Base-by-base conservation (phyloP, 805 yeast species). In the Saccharomycopsis fibuligera region DNA sequence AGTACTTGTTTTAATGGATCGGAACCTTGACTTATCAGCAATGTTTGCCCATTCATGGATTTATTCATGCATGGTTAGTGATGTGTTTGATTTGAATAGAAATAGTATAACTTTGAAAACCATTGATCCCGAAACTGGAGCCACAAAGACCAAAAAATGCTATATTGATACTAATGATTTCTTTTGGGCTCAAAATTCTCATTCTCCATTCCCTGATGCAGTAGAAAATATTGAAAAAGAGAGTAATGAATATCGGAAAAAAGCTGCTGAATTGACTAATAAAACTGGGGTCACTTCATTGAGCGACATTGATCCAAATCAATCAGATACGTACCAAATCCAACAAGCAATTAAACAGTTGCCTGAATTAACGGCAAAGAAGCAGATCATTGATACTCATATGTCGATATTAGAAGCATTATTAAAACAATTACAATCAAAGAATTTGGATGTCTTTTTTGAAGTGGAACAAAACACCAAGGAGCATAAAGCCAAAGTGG, bases 11-110 rank as follows among this genome's bases (percentile, higher is more conserved):
- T 65, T 93, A 36, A 67, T 93, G 40, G 99, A 93, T 66, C 75
- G 99, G 64, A 86, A 84, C 61, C 73, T 93, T 51, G 98, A 93
- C 66, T 72, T 93, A 53, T 83, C 93, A 1, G 83, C 96, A 14
- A 91, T 93, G 97, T 82, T 93, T 65, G 78, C 91, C 1, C 99
- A 93, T 67, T 87, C 97, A 10, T 91, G 98, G 97, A 90, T 95
- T 44, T 93, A 93, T 64, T 96, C 91, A 68, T 89, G 96, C 60
- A 81, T 93, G 78, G 93, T 93, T 17, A 86, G 90, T 60, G 99
- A 93, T 62, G 93, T 89, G 4, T 87, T 93, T 63, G 76, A 78
- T 45, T 72, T 93, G 58, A 76, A 81, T 56, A 76, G 95, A 61
- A 90, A 91, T 63, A 83, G 96, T 22, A 84, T 91, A 52, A 76